phyloP scores from a whole-genome alignment of 257 asterid genomes.

The Cinchona pubescens region DNA sequence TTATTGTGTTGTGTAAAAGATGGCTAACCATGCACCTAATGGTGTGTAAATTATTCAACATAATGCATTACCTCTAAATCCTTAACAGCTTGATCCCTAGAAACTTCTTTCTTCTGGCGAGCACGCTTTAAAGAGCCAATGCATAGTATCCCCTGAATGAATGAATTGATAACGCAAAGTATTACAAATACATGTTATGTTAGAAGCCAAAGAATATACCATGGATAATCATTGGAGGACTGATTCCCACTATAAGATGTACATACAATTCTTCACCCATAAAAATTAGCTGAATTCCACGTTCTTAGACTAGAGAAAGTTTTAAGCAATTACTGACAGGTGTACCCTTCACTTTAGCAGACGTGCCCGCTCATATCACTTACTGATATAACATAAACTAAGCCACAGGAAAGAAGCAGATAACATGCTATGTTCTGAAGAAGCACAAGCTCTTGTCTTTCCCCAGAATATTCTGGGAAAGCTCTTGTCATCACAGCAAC shows the following conservation, averaged over 20 bases:
- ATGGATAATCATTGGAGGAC: neutral
- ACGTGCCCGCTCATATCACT: constrained; percentile 31
- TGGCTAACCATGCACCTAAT: neutral
- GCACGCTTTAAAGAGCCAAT: constrained; percentile 82
- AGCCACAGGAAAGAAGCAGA: constrained; percentile 82
- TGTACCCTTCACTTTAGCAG: neutral
- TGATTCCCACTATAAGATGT: neutral
- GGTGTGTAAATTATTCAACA: constrained; percentile 8
- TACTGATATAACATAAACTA: constrained; percentile 65
- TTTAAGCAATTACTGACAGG: neutral
- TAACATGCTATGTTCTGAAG: constrained; percentile 85
- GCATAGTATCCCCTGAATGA: constrained; percentile 79
- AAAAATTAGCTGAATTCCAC: neutral
- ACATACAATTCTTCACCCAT: too few relatives aligned
- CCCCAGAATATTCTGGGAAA: constrained; percentile 61
- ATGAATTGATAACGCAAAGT: neutral
- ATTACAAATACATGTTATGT: neutral
- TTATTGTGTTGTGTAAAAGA: neutral
- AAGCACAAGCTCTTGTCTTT: constrained; percentile 60
- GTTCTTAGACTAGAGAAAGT: neutral
- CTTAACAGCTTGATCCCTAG: constrained; percentile 78
- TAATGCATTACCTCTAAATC: constrained; percentile 65
- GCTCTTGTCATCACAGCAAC: constrained; percentile 99
- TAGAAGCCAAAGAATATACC: neutral
- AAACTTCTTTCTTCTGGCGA: constrained; percentile 62